Conservation (phyloP, 2,329 filamentous ascomycete species). For the Hypoxylon sp. region DNA sequence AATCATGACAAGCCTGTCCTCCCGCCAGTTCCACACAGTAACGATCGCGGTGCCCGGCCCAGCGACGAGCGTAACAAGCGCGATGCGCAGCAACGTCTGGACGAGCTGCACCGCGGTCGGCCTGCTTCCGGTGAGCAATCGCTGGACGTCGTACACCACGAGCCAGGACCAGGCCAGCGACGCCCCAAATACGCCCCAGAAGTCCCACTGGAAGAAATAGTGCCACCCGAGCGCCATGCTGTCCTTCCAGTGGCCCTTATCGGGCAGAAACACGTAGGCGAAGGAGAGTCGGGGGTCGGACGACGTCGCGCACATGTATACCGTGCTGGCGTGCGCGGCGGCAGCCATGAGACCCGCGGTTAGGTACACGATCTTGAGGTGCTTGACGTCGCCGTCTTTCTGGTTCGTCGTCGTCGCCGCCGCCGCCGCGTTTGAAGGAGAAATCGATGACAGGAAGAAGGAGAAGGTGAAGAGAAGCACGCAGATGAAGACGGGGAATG, state of each 20-base stretch:
- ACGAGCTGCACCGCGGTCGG: slow-evolving; percentile 25
- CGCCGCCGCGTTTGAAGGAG: neutral
- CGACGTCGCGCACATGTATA: slow-evolving; percentile 44
- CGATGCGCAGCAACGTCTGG: slow-evolving; percentile 38
- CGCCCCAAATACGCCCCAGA: slow-evolving; percentile 43
- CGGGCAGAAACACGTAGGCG: slow-evolving; percentile 45
- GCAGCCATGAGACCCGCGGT: slow-evolving; percentile 39
- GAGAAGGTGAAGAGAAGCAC: slow-evolving; percentile 39
- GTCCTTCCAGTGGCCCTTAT: slow-evolving; percentile 32
- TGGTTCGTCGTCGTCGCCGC: too few relatives aligned
- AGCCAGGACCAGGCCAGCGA: slow-evolving; percentile 47
- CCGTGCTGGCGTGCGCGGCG: slow-evolving; percentile 38
- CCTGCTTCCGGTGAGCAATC: slow-evolving; percentile 36
- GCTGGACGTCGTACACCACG: slow-evolving; percentile 41
- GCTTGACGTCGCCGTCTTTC: slow-evolving; percentile 40
- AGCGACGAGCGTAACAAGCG: slow-evolving; percentile 35
- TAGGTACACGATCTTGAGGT: slow-evolving; percentile 46
- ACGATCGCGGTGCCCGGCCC: slow-evolving; percentile 46
- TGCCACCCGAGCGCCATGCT: slow-evolving; percentile 45
- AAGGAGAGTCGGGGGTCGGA: slow-evolving; percentile 41
- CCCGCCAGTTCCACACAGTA: slow-evolving; percentile 46
- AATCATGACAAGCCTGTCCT: slow-evolving; percentile 45
- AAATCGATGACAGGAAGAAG: slow-evolving; percentile 23
- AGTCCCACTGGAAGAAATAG: slow-evolving; percentile 50
- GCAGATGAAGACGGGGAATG: slow-evolving; percentile 43